Evolutionary conservation across 1,284 basidiomycete genomes (phyloP), one percentile per base, ranked within the genome.

Genomic region (Megacollybia platyphylla): DNA sequence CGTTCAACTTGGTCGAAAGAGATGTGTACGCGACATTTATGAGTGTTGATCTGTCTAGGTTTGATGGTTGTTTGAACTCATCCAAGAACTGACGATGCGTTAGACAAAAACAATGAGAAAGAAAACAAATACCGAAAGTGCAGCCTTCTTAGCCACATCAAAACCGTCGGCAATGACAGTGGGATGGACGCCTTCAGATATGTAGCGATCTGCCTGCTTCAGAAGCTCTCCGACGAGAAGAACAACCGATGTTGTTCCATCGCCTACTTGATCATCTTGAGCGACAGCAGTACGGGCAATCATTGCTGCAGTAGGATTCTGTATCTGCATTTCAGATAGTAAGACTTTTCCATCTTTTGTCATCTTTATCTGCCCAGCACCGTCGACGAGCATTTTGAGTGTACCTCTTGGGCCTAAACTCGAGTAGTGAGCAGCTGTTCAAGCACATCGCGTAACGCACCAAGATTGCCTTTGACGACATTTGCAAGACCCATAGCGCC

Each of bases 341-440:
- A 99, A 69, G 36, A 97, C 94, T 68, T 98, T 98, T 54, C 96
- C 96, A 59, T 98, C 96, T 71, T 98, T 99, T 53, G 96, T 98
- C 89, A 99, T 96, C 75, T 97, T 98, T 64, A 99, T 93, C 70
- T 96, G 91, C 10, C 96, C 96, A n/a, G 93, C 75, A 46, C 96
- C 96, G 63, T 98, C 96, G 39, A 99, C 96, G 38, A 99, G 81
- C 93, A 99, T 97, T 72, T 99, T 99, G 53, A 97, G 78, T 2
- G 94, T 97, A 48, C 93, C 92, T 62, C 91, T 70, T 13, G 92
- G 92, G 38, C 92, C 91, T 94, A 49, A 42, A 43, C 37, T 47
- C 49, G 45, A 46, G 52, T 54, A 49, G 11, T 45, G 40, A 36
- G 39, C 43, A 42, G 40, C 35, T 36, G 38, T 48, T 46, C 44